Percentiles rank a stretch among this genome's conserved stretches.
phyloP scores from a whole-genome alignment of 306 rosid species.

The Dalbergia cochinchinensis region DNA sequence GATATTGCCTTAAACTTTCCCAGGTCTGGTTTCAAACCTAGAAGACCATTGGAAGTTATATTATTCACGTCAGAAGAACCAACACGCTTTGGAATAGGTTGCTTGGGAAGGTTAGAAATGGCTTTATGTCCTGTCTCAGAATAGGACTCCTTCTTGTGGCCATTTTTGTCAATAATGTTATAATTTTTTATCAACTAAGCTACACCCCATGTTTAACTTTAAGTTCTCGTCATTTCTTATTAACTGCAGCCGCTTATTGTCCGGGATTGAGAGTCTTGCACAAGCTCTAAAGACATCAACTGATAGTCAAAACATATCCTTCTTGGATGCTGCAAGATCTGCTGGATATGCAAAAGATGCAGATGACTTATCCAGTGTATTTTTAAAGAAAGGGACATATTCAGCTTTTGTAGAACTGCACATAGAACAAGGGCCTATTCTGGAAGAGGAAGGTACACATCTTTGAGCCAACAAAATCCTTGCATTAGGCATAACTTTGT shows the following conservation, averaged over 20 bases:
- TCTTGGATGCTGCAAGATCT: slow-evolving; percentile 78
- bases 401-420: slow-evolving; percentile 94
- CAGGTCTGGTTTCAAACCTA: slow-evolving; percentile 92
- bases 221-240: slow-evolving; percentile 41
- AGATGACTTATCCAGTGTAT: slow-evolving; percentile 72
- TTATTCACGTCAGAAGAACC: slow-evolving; percentile 98
- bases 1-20: slow-evolving; percentile 44
- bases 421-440: slow-evolving; percentile 94
- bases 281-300: slow-evolving; percentile 69
- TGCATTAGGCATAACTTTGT: slow-evolving; percentile 26
- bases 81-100: slow-evolving; percentile 91
- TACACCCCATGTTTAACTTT: slow-evolving; percentile 20
- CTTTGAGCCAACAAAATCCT: slow-evolving; percentile 9
- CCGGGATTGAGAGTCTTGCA: slow-evolving; percentile 78
- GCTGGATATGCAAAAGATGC: slow-evolving; percentile 78
- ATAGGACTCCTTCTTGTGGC: slow-evolving; percentile 29
- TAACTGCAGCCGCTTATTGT: slow-evolving; percentile 80
- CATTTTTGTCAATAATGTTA: slow-evolving; percentile 7
- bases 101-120: slow-evolving; percentile 87
- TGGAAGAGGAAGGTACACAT: slow-evolving; percentile 86
- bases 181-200: slow-evolving; percentile 18
- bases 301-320: slow-evolving; percentile 82
- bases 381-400: slow-evolving; percentile 76
- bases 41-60: slow-evolving; percentile 80
- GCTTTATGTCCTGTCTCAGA: background rate